Base-by-base conservation (phyloP, 306 rosid species). In the Vachellia pachyceras region DNA sequence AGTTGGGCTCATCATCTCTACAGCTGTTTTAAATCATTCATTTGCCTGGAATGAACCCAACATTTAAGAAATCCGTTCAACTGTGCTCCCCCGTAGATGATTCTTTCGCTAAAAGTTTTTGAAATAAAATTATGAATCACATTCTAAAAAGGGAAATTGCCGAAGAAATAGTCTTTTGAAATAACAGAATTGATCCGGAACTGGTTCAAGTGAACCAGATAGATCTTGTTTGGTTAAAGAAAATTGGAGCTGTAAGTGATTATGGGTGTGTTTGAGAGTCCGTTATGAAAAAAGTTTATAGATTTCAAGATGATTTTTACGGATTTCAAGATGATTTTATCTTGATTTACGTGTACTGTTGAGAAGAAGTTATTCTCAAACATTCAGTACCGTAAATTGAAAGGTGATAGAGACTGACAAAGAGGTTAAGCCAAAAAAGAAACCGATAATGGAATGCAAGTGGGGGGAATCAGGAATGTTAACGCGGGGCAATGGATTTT, bases 1-100 rank as follows among this genome's bases (percentile, higher is more conserved):
- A 11, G 55, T 22, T 44, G 74, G 2, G 74, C 33, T 70, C 75
- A 45, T 0, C 20, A 23, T 23, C 57, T 23, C n/a, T 3, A 23
- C 75, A 45, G 75, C 75, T 70, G 75, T 44, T 44, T 45, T 23
- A 47, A 70, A 70, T 15, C 17, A 22, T 70, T 44, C 17, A 44
- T 70, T 69, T 69, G 37, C 74, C 74, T 0, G 4, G 10, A 42
- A n/a, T n/a, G 10, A 42, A 69, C 73, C 20, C 10, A 36, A 0
- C 7, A 1, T 69, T 23, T 10, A 60, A 23, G 10, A 10, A 11
- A 60, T 10, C 5, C 4, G 3, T 60, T 61, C n/a, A 10, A 68
- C 10, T 68, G 41, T 68, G 52, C 35, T 2, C 1, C 4, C 35
- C 0, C 0, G 4, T 14, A 0, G 7, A 36, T 22, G 50, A 10